These are phyloP conservation scores for Acer yangbiense DNA, from an alignment of 345 rosid genomes.

Conservation along the genomic window DNA sequence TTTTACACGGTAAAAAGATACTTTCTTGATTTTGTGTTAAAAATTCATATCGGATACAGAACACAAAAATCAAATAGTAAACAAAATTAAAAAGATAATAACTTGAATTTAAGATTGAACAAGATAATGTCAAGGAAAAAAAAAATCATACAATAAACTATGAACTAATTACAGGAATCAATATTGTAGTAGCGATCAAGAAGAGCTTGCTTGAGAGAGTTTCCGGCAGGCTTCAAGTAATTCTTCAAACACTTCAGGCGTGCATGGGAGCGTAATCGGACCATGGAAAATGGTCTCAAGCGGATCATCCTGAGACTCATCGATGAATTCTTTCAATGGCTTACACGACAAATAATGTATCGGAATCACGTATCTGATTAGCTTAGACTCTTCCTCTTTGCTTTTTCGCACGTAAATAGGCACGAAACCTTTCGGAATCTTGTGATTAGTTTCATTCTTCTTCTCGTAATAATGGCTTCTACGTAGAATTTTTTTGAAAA, in stretches of 20 bases:
- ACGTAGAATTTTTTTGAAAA: background rate
- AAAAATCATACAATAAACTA: too few relatives aligned
- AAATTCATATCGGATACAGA: background rate
- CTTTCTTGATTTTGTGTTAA: background rate
- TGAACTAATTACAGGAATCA: background rate
- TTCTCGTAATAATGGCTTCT: background rate
- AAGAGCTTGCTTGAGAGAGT: background rate
- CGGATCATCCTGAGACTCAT: background rate
- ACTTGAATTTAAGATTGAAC: background rate
- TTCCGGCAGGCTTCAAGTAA: background rate
- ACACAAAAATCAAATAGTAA: background rate
- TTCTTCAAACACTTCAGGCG: background rate
- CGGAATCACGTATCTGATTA: background rate
- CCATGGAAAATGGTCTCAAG: background rate
- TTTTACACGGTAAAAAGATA: background rate
- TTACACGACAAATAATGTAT: background rate
- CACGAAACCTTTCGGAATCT: background rate
- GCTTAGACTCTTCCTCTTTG: background rate
- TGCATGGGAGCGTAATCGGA: background rate
- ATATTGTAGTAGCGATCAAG: background rate
- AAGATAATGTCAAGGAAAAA: background rate
- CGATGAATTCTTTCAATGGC: background rate
- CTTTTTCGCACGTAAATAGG: background rate
- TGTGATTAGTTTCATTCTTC: background rate
- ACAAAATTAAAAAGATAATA: too few relatives aligned